phyloP scores from a whole-genome alignment of 306 rosid species.

The Prunus campanulata region DNA sequence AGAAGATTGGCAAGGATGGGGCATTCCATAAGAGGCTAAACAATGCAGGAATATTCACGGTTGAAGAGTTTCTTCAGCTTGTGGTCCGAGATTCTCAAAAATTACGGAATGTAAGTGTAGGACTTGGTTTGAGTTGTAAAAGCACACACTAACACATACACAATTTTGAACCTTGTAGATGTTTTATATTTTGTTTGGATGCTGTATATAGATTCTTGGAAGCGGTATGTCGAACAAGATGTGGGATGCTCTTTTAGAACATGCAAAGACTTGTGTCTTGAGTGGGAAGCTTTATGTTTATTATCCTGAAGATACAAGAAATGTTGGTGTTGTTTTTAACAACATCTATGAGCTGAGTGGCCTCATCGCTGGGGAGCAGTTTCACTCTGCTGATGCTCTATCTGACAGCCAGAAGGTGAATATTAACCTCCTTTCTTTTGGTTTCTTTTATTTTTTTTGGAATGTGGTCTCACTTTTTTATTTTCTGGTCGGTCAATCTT shows the following conservation, averaged over 20 bases:
- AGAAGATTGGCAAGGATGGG: constrained; percentile 98
- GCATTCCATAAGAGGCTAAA: constrained; percentile 92
- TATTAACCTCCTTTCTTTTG: constrained; percentile 8
- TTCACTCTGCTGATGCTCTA: constrained; percentile 80
- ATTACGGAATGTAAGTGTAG: constrained; percentile 70
- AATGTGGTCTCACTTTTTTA: not conserved
- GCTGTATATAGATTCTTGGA: constrained; percentile 80
- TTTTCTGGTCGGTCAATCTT: not conserved
- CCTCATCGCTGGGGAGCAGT: constrained; percentile 80
- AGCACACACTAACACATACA: not conserved
- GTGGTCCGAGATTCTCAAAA: constrained; percentile 74
- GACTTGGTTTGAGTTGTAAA: constrained; percentile 18
- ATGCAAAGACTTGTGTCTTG: constrained; percentile 91
- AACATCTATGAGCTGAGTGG: constrained; percentile 85
- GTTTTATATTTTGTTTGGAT: constrained; percentile 26
- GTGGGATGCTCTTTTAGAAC: constrained; percentile 99
- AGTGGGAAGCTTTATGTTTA: constrained; percentile 87
- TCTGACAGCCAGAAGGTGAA: constrained; percentile 86
- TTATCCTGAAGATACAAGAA: constrained; percentile 87
- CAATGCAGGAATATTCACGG: constrained; percentile 44
- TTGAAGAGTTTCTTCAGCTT: constrained; percentile 88
- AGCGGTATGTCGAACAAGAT: constrained; percentile 99
- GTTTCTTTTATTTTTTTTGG: not conserved
- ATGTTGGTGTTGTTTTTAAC: constrained; percentile 86
- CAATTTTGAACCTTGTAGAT: constrained; percentile 16